A percentile compares a stretch with the other conserved stretches of the same genome.
These are phyloP conservation scores for Saturnispora gosingensis DNA, from an alignment of 805 yeast genomes.

Conservation along the genomic window DNA sequence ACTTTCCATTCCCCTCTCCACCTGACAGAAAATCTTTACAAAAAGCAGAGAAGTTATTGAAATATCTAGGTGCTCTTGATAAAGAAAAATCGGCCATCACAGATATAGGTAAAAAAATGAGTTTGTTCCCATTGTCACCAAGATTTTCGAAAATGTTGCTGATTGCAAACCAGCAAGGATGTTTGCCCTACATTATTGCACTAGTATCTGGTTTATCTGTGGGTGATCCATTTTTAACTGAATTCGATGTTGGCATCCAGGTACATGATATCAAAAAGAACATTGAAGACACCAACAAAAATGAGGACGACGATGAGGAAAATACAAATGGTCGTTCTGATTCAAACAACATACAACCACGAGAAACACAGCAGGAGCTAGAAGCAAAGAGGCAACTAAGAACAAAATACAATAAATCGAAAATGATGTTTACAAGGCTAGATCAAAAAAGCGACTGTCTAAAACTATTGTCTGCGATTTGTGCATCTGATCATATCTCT, in stretches of 20 bases:
- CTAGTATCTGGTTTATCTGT: slow-evolving; percentile 88
- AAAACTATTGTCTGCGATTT: slow-evolving; percentile 66
- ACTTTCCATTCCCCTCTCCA: slow-evolving; percentile 92
- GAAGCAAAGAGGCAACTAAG: slow-evolving; percentile 36
- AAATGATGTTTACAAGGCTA: slow-evolving; percentile 51
- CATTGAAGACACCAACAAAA: slow-evolving; percentile 17
- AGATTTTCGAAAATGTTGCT: slow-evolving; percentile 84
- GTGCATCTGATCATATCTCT: slow-evolving; percentile 78
- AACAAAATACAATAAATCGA: slow-evolving; percentile 47
- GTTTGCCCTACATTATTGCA: slow-evolving; percentile 84
- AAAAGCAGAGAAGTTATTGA: slow-evolving; percentile 59
- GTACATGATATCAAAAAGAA: slow-evolving; percentile 16
- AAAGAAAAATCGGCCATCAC: slow-evolving; percentile 46
- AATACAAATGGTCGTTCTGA: slow-evolving; percentile 1
- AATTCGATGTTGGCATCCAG: slow-evolving; percentile 59
- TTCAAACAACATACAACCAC: slow-evolving; percentile 30
- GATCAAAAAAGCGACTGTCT: slow-evolving; percentile 73
- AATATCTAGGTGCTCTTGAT: slow-evolving; percentile 70
- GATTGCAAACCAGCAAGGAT: slow-evolving; percentile 77
- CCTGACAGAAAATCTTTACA: slow-evolving; percentile 56
- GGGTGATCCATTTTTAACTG: slow-evolving; percentile 80
- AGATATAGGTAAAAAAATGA: slow-evolving; percentile 75
- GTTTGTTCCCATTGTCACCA: slow-evolving; percentile 88
- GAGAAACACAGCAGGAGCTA: slow-evolving; percentile 28
- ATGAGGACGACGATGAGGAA: slow-evolving; percentile 29